Evolutionary conservation across 129 eudicot genomes (phyloP).

Genomic region (Heracleum sosnowskyi): DNA sequence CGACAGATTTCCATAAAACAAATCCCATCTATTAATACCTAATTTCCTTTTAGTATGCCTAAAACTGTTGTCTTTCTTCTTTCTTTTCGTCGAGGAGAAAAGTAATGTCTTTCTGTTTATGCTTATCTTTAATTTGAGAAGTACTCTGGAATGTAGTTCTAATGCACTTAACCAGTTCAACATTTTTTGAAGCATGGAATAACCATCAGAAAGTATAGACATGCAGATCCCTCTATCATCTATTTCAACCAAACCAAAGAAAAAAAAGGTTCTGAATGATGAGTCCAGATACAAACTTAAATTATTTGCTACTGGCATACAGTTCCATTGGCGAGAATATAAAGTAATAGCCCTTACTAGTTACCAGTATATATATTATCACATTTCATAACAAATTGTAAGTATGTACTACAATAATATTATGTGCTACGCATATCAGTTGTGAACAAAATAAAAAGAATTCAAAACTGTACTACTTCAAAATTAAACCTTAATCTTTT

Average conservation of each 20-base stretch:
- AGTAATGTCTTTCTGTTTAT: not conserved
- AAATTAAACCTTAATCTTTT: constrained; percentile 44
- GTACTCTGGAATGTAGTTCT: not conserved
- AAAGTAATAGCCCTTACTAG: not conserved
- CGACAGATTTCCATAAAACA: not conserved
- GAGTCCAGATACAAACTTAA: not conserved
- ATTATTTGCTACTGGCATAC: not conserved
- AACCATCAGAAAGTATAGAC: not conserved
- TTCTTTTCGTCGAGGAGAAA: not conserved
- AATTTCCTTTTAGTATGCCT: not conserved
- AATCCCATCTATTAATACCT: not conserved
- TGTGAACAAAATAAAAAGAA: not conserved
- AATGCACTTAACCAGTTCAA: not conserved
- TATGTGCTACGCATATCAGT: not conserved
- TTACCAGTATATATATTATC: not conserved
- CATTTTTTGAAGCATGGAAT: not conserved
- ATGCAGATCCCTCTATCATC: not conserved
- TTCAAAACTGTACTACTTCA: constrained; percentile 1
- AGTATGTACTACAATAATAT: not conserved
- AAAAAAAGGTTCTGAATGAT: not conserved
- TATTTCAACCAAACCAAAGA: not conserved
- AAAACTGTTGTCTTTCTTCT: not conserved
- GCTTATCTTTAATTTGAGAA: not conserved
- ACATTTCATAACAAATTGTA: not conserved
- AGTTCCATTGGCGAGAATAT: not conserved